A percentile compares a stretch with the other conserved stretches of the same genome.
phyloP scores from a whole-genome alignment of 345 rosid genomes.

The Gynandropsis gynandra region DNA sequence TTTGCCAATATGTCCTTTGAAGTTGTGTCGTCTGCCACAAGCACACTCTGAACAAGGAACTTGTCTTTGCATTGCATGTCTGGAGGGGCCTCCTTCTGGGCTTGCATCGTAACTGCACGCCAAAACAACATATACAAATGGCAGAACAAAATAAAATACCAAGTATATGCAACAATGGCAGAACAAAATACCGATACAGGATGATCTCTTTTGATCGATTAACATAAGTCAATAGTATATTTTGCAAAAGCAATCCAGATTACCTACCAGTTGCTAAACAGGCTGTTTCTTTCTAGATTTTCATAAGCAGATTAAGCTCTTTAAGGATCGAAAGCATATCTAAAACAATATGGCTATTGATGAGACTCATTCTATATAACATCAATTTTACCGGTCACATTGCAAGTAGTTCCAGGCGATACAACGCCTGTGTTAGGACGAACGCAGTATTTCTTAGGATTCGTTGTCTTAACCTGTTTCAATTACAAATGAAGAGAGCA shows the following conservation, averaged over 20 bases:
- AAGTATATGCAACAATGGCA: not conserved
- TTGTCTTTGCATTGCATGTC: constrained; percentile 92
- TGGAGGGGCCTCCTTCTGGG: constrained; percentile 64
- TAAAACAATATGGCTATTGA: not conserved
- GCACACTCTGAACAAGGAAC: constrained; percentile 71
- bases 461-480: constrained; percentile 80
- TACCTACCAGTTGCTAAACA: too few species aligned
- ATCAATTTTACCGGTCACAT: constrained; percentile 46
- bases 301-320: not conserved
- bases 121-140: constrained; percentile 6
- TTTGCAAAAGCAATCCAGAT: not conserved
- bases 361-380: not conserved
- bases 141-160: not conserved
- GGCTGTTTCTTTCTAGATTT: too few species aligned
- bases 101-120: constrained; percentile 97
- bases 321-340: not conserved
- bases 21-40: constrained; percentile 52
- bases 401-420: constrained; percentile 54
- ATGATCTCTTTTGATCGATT: not conserved
- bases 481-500: not conserved
- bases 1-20: constrained; percentile 50
- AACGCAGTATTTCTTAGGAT: constrained; percentile 74
- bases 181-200: not conserved
- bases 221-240: constrained; percentile 6
- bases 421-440: constrained; percentile 79